Percentiles rank a stretch among this genome's conserved stretches.
Evolutionary conservation across 768 basidiomycete species (phyloP).

Genomic region (Kwoniella europaea): DNA sequence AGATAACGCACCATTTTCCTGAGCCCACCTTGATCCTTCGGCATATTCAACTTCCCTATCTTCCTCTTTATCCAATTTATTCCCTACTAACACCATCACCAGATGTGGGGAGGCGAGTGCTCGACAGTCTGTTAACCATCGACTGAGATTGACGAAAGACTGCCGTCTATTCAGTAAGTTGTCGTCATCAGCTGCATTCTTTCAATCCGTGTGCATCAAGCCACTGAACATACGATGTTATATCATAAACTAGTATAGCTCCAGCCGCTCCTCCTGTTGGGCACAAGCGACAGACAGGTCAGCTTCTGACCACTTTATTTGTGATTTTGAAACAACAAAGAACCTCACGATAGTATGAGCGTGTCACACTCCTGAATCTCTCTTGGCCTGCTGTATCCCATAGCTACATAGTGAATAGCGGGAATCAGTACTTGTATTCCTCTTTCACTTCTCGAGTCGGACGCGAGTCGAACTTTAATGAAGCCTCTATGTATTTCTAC

Average conservation of each 20-base stretch:
- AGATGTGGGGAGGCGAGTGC: conserved; percentile 90
- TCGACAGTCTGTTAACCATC: conserved; percentile 92
- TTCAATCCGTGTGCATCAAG: not conserved
- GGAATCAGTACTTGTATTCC: not conserved
- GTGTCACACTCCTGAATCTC: conserved; percentile 81
- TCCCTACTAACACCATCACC: conserved; percentile 75
- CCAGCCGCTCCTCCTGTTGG: conserved; percentile 68
- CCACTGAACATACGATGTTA: conserved; percentile 63
- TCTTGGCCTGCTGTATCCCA: conserved; percentile 99
- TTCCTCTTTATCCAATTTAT: conserved; percentile 92
- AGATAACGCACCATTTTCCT: conserved; percentile 75
- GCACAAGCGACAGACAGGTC: not conserved
- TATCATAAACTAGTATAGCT: conserved; percentile 59
- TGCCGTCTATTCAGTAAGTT: conserved; percentile 67
- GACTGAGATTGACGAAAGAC: conserved; percentile 79
- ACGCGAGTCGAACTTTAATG: not conserved
- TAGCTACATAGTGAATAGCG: conserved; percentile 62
- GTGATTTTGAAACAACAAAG: not conserved
- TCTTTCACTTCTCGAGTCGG: not conserved
- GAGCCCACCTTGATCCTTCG: conserved; percentile 94
- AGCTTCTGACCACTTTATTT: not conserved
- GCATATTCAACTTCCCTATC: conserved; percentile 91
- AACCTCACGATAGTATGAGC: conserved; percentile 78
- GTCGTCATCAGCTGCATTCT: not conserved
- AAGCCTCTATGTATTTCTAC: not conserved